Evolutionary conservation across 352 stramenopile species (phyloP).

Genomic region (Blastocystis sp.): DNA sequence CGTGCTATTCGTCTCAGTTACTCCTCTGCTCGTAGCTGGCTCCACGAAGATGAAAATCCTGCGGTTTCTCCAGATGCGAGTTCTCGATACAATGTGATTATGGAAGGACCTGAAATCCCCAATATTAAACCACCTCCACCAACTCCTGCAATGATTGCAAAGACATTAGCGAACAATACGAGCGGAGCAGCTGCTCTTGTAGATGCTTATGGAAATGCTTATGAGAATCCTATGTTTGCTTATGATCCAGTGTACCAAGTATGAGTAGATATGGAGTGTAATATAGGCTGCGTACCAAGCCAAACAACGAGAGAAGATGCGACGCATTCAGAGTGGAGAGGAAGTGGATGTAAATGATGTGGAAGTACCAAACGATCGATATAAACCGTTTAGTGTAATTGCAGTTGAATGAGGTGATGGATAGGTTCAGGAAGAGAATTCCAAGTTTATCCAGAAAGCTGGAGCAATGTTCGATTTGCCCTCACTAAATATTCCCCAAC

Average conservation of each 20-base stretch:
- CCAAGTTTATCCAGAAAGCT: background rate
- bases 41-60: background rate
- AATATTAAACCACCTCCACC: constrained; percentile 56
- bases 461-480: constrained; percentile 27
- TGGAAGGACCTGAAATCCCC: constrained; percentile 37
- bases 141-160: constrained; percentile 36
- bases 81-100: constrained; percentile 42
- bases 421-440: constrained; percentile 32
- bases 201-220: constrained; percentile 52
- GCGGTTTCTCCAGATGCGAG: background rate
- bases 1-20: constrained; percentile 51
- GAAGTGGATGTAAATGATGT: constrained; percentile 33
- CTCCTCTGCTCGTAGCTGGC: constrained; percentile 2
- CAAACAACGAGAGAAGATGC: constrained; percentile 40
- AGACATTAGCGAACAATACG: constrained; percentile 39
- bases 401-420: background rate
- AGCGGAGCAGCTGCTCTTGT: constrained; percentile 8
- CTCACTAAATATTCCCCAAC: constrained; percentile 1
- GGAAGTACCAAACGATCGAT: constrained; percentile 39
- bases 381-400: background rate
- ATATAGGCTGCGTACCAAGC: constrained; percentile 35
- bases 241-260: constrained; percentile 53
- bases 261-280: background rate
- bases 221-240: constrained; percentile 55
- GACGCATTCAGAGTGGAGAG: background rate